phyloP scores from a whole-genome alignment of 345 rosid species.

The Salix arbutifolia region DNA sequence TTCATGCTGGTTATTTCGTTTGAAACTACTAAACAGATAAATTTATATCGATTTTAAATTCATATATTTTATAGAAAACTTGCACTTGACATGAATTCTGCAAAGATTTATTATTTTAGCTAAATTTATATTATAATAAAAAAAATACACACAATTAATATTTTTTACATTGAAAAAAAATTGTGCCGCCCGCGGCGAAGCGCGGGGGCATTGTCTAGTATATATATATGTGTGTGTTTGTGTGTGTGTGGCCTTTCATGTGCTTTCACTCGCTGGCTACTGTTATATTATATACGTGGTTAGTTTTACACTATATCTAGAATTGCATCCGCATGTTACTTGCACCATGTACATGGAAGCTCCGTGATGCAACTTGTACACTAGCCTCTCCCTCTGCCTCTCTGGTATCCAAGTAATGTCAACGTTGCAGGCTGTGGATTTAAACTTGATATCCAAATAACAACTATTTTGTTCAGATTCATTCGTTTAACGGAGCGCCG shows the following conservation, averaged over 20 bases:
- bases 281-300: neutral
- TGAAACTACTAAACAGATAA: no score
- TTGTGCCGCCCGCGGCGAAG: no score
- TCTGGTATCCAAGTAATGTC: neutral
- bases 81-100: no score
- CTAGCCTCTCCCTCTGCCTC: neutral
- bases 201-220: no score
- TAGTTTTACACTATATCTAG: neutral
- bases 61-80: no score
- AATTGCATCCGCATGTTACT: neutral
- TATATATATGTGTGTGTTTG: no score
- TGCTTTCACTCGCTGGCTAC: neutral
- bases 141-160: no score
- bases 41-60: no score
- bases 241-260: neutral
- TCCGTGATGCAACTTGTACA: neutral
- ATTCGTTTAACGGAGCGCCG: neutral
- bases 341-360: neutral
- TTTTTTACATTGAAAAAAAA: no score
- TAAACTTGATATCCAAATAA: neutral
- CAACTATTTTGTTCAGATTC: neutral
- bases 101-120: no score
- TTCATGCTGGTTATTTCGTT: no score
- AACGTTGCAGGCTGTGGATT: neutral
- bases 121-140: no score